phyloP scores from a whole-genome alignment of 208 protist genomes.

The Trypanosoma scelopori region DNA sequence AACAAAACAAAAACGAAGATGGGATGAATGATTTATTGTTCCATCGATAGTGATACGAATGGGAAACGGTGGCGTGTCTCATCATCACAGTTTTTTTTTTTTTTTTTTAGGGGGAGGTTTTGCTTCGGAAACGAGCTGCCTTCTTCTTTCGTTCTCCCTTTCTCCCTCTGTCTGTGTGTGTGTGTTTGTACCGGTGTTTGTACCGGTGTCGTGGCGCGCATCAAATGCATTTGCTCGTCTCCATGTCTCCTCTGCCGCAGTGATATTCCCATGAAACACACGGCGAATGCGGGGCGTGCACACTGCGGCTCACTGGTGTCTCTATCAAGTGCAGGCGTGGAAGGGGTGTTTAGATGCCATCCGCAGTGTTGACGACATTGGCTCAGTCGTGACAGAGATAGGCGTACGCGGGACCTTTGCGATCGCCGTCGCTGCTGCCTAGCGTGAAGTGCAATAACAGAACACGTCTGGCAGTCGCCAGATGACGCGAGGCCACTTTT shows the following conservation, averaged over 20 bases:
- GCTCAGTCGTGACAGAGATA: conserved; percentile 91
- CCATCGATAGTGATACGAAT: no score
- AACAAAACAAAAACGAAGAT: no score
- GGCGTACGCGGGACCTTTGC: conserved; percentile 94
- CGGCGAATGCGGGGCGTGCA: conserved; percentile 30
- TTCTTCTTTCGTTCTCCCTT: not conserved
- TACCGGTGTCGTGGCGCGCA: not conserved
- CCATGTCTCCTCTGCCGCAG: no score
- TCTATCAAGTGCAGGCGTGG: no score
- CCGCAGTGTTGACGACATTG: conserved; percentile 83
- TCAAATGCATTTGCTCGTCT: not conserved
- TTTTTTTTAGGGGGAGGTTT: no score
- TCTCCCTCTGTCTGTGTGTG: not conserved
- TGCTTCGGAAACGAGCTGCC: no score
- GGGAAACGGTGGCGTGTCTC: no score
- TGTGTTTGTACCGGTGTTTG: not conserved
- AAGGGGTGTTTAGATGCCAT: conserved; percentile 87
- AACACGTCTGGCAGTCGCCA: conserved; percentile 29
- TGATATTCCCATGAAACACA: no score
- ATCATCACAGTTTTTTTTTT: not conserved
- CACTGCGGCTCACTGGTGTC: conserved; percentile 76
- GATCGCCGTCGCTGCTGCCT: conserved; percentile 92
- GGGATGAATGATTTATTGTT: no score
- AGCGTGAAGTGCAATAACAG: conserved; percentile 30
- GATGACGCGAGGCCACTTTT: conserved; percentile 57